Conservation (phyloP, 306 rosid genomes). For the Astragalus membranaceus region DNA sequence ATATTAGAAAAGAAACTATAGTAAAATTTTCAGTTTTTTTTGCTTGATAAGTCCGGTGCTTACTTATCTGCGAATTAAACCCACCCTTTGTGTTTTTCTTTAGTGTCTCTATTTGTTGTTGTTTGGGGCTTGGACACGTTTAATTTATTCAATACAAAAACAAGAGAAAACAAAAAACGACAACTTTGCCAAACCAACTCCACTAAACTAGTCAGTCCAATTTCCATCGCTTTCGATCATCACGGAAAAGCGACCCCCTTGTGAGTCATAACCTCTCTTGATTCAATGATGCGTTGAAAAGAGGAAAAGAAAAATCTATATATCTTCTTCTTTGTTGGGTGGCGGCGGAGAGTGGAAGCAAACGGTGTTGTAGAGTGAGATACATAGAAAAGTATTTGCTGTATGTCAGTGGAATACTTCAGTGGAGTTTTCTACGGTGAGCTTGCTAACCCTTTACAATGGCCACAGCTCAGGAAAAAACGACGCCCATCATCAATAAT, state of each 20-base stretch:
- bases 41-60: too few species aligned
- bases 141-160: too few species aligned
- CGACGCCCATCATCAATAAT: slow-evolving; percentile 39
- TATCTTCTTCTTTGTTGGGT: slow-evolving; percentile 9
- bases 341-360: neutral
- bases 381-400: slow-evolving; percentile 24
- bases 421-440: slow-evolving; percentile 47
- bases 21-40: too few species aligned
- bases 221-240: neutral
- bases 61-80: too few species aligned
- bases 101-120: too few species aligned
- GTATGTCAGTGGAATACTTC: slow-evolving; percentile 71
- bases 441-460: slow-evolving; percentile 70
- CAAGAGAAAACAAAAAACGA: neutral
- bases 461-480: slow-evolving; percentile 86
- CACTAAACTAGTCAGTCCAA: neutral
- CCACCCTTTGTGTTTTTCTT: too few species aligned
- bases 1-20: too few species aligned
- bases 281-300: neutral
- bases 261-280: neutral
- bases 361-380: too few species aligned
- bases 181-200: neutral
- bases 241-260: neutral
- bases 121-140: too few species aligned
- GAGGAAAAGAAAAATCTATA: too few species aligned